Percentiles rank a stretch among this genome's conserved stretches.
These are phyloP conservation scores for Sugiyamaella valdiviana DNA, from an alignment of 805 yeast genomes.

Conservation along the genomic window DNA sequence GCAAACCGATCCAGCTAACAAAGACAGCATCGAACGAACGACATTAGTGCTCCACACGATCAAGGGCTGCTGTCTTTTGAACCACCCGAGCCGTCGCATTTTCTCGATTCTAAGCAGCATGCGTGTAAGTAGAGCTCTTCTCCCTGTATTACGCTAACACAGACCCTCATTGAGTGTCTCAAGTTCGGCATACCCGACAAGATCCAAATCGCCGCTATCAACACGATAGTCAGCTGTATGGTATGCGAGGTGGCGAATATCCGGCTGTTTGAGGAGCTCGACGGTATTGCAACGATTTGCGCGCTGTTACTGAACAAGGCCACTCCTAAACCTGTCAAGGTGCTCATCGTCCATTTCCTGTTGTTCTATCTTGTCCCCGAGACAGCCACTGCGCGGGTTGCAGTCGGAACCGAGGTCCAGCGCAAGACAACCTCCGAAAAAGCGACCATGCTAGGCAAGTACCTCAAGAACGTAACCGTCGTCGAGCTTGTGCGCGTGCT, in stretches of 20 bases:
- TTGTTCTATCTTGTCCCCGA: conserved; percentile 67
- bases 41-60: conserved; percentile 34
- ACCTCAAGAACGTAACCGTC: conserved; percentile 42
- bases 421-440: conserved; percentile 42
- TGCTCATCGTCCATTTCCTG: conserved; percentile 61
- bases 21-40: not conserved
- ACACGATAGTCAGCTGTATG: conserved; percentile 51
- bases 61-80: conserved; percentile 57
- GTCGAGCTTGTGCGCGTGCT: conserved; percentile 44
- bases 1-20: not conserved
- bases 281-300: conserved; percentile 53
- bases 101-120: conserved; percentile 43
- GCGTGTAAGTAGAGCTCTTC: conserved; percentile 3
- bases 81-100: conserved; percentile 46
- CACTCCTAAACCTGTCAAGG: conserved; percentile 48
- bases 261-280: conserved; percentile 50
- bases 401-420: conserved; percentile 16
- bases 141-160: not conserved
- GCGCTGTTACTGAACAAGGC: conserved; percentile 35
- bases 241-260: conserved; percentile 52
- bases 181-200: conserved; percentile 12
- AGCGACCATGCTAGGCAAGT: conserved; percentile 37
- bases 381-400: conserved; percentile 23
- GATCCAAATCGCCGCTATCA: conserved; percentile 40
- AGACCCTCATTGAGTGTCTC: conserved; percentile 28